Percentiles rank a stretch among this genome's conserved stretches.
Conservation (phyloP, 139 green algal genomes). For the Picochlorum sp. region DNA sequence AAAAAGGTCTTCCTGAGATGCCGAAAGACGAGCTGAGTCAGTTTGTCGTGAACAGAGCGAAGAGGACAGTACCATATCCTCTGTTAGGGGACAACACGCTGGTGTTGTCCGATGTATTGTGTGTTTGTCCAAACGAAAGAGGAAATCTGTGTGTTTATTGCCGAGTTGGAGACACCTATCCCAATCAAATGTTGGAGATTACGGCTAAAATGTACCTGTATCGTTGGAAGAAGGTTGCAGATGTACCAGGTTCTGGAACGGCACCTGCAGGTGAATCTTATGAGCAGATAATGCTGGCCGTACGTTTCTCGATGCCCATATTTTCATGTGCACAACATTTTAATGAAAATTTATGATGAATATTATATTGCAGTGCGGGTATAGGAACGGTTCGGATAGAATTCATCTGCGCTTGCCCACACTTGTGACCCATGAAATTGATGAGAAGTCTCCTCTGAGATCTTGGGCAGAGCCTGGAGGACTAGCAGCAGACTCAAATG, state of each 20-base stretch:
- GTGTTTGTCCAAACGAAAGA: constrained; percentile 9
- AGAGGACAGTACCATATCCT: constrained; percentile 46
- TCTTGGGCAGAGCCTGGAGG: constrained; percentile 21
- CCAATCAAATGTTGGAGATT: constrained; percentile 64
- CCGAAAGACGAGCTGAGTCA: constrained; percentile 37
- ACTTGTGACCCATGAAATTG: constrained; percentile 50
- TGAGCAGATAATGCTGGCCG: background rate
- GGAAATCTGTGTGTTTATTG: constrained; percentile 18
- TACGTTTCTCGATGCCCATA: background rate
- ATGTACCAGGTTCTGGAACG: background rate
- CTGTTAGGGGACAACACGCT: constrained; percentile 71
- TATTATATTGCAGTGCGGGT: constrained; percentile 22
- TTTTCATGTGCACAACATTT: background rate
- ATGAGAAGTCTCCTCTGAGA: constrained; percentile 28
- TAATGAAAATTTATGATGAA: background rate
- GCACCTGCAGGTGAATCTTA: constrained; percentile 3
- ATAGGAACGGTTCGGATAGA: constrained; percentile 31
- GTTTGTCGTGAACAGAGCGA: constrained; percentile 41
- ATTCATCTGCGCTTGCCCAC: constrained; percentile 55
- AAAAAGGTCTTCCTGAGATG: constrained; percentile 39
- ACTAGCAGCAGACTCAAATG: constrained; percentile 36
- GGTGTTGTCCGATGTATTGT: constrained; percentile 45
- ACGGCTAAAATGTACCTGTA: constrained; percentile 55
- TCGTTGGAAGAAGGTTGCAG: constrained; percentile 38
- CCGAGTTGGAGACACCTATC: constrained; percentile 60